Evolutionary conservation across 345 rosid species (phyloP), one percentile per base, ranked within the genome.

Genomic region (Carallia pectinifolia): DNA sequence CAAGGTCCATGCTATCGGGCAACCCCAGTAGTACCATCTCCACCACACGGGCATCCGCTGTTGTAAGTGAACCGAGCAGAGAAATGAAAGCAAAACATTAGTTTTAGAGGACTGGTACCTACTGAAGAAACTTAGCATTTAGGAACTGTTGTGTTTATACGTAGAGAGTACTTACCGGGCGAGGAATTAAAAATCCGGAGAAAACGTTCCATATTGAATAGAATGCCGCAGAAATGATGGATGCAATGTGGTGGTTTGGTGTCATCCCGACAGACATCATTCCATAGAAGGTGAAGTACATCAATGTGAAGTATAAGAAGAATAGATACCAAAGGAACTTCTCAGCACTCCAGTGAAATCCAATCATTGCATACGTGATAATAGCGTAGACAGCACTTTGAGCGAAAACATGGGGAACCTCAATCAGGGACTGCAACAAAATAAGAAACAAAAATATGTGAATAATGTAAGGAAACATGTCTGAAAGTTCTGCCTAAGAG

Each of bases 21-120:
- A 63, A 4, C 29, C 53, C 75, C 75, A 71, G n/a, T 64, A 71
- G 64, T 64, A 64, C 75, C 75, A 71, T n/a, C 53, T 56, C 75
- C 75, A 71, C 69, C 75, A 71, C 18, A 39, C 53, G 4, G 75
- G 75, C 34, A 71, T 64, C 37, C 67, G 33, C 75, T 71, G 75
- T 7, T 62, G 18, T 34, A 6, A 5, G n/a, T 3, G 12, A 10
- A 61, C 6, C 64, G 34, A 15, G 40, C 64, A 61, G 31, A 39
- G 50, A 39, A 34, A 34, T 4, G 10, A n/a, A 6, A 6, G 13
- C 12, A 62, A 31, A 62, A 13, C 10, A 19, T 33, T 62, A 62
- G 40, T 4, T 7, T 23, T 18, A 17, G 34, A 33, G 39, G 40
- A 44, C 50, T 3, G 8, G 16, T 38, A 27, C 10, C 6, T 16